Percentiles rank a stretch among this genome's conserved stretches.
These are phyloP conservation scores for Rickenella mellea DNA, from an alignment of 768 basidiomycete species.

Conservation along the genomic window DNA sequence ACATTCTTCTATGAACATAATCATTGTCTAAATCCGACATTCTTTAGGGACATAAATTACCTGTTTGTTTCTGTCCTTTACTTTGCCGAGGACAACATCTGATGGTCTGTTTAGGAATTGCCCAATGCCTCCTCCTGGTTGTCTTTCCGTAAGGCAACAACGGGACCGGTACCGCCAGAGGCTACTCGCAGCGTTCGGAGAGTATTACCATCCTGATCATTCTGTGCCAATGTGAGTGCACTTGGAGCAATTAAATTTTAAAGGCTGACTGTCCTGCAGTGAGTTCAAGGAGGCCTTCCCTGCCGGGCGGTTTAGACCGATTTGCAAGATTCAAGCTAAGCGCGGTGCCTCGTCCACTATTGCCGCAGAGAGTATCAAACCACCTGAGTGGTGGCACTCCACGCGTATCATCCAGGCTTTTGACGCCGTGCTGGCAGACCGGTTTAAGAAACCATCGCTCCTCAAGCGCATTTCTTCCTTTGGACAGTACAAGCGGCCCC, in stretches of 20 bases:
- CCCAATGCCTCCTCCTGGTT: constrained; percentile 65
- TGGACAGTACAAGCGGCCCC: constrained; percentile 58
- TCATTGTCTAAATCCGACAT: neutral
- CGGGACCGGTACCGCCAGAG: constrained; percentile 72
- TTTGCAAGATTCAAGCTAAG: constrained; percentile 86
- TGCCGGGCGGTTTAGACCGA: constrained; percentile 80
- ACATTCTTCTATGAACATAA: constrained; percentile 10
- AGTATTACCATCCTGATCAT: constrained; percentile 85
- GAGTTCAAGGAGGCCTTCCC: constrained; percentile 96
- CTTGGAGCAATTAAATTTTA: neutral
- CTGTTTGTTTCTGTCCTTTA: constrained; percentile 35
- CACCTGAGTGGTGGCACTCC: constrained; percentile 93
- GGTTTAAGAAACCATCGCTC: constrained; percentile 86
- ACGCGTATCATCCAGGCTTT: constrained; percentile 87
- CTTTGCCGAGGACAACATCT: constrained; percentile 7
- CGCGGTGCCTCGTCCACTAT: constrained; percentile 69
- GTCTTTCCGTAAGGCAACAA: constrained; percentile 69
- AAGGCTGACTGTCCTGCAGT: constrained; percentile 25
- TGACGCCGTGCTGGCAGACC: constrained; percentile 53
- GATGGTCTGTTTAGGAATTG: constrained; percentile 44
- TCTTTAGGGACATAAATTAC: constrained; percentile 66
- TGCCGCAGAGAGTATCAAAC: constrained; percentile 82
- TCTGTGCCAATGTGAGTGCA: constrained; percentile 56
- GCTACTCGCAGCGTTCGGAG: constrained; percentile 69
- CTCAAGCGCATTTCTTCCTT: constrained; percentile 78